Percentiles rank a stretch among this genome's conserved stretches.
Conservation (phyloP, 177 flowering plant genomes). For the Vitis hybrid region DNA sequence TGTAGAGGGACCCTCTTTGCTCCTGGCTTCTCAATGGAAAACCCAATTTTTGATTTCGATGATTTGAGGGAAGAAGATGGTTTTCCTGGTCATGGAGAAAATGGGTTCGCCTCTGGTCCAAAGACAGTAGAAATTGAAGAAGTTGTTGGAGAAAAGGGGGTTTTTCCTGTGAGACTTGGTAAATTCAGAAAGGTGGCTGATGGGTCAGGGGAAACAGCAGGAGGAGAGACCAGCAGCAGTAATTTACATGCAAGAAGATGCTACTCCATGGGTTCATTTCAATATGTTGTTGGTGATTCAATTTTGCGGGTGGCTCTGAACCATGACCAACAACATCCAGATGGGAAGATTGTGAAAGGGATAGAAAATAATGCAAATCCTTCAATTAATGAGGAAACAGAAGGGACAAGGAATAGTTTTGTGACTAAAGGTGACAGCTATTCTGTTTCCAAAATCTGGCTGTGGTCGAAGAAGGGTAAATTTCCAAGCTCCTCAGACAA, state of each 20-base stretch:
- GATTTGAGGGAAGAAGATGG: constrained; percentile 36
- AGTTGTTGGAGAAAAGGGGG: constrained; percentile 33
- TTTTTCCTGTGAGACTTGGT: constrained; percentile 47
- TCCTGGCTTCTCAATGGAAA: constrained; percentile 52
- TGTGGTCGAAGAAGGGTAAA: constrained; percentile 44
- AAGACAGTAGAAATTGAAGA: constrained; percentile 36
- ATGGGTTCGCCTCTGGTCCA: constrained; percentile 15
- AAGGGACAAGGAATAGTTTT: constrained; percentile 32
- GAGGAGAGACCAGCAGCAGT: constrained; percentile 49
- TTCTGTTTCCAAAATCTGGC: constrained; percentile 54
- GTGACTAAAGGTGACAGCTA: constrained; percentile 42
- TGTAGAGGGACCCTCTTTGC: constrained; percentile 53
- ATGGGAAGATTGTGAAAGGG: constrained; percentile 19
- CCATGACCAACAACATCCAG: constrained; percentile 1
- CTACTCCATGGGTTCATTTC: constrained; percentile 53
- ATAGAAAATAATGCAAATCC: constrained; percentile 16
- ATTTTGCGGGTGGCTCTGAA: constrained; percentile 28
- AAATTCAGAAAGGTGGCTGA: constrained; percentile 34
- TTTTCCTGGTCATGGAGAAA: constrained; percentile 19
- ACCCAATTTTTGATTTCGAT: constrained; percentile 54
- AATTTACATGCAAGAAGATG: constrained; percentile 52
- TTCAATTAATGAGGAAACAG: constrained; percentile 26
- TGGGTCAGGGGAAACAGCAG: constrained; percentile 18
- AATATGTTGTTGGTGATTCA: constrained; percentile 37
- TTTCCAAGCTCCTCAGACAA: constrained; percentile 19